A percentile compares a stretch with the other conserved stretches of the same genome.
phyloP scores from a whole-genome alignment of 2,329 filamentous ascomycete genomes.

The Intubia oerlemansii region DNA sequence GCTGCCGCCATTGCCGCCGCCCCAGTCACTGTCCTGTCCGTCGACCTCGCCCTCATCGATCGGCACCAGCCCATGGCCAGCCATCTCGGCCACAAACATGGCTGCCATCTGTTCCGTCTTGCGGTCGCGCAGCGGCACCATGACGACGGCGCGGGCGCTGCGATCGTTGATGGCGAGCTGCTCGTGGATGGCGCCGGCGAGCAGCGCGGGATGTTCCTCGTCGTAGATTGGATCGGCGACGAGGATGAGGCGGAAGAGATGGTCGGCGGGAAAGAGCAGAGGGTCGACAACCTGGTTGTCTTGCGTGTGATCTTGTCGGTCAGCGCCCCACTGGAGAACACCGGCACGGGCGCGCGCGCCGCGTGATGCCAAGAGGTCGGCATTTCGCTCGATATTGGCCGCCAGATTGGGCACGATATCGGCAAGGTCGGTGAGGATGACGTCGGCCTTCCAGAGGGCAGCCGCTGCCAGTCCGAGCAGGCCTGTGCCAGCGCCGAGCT shows the following conservation, averaged over 20 bases:
- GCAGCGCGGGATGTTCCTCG: slow-evolving; percentile 53
- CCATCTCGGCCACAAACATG: slow-evolving; percentile 43
- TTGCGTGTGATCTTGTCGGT: slow-evolving; percentile 5
- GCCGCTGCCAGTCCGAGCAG: slow-evolving; percentile 77
- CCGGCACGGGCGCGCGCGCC: slow-evolving; percentile 39
- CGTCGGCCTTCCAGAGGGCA: slow-evolving; percentile 40
- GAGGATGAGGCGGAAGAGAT: slow-evolving; percentile 39
- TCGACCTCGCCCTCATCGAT: slow-evolving; percentile 40
- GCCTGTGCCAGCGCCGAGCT: slow-evolving; percentile 78
- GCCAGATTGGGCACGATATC: slow-evolving; percentile 64
- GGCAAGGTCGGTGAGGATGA: slow-evolving; percentile 65
- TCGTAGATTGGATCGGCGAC: slow-evolving; percentile 80
- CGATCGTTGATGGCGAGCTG: slow-evolving; percentile 35
- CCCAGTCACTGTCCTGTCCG: slow-evolving; percentile 53
- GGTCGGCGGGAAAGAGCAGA: slow-evolving; percentile 15
- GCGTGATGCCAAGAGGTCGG: slow-evolving; percentile 25
- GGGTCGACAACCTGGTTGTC: slow-evolving; percentile 22
- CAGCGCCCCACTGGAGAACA: slow-evolving; percentile 52
- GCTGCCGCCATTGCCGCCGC: slow-evolving; percentile 11
- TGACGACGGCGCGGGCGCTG: slow-evolving; percentile 36
- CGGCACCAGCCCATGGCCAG: slow-evolving; percentile 26
- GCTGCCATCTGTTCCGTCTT: slow-evolving; percentile 38
- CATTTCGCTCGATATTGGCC: slow-evolving; percentile 51
- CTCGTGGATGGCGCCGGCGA: slow-evolving; percentile 46
- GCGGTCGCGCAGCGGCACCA: slow-evolving; percentile 58